Evolutionary conservation across 176 grass and related monocot species (phyloP).

Genomic region (Triticum dicoccoides): DNA sequence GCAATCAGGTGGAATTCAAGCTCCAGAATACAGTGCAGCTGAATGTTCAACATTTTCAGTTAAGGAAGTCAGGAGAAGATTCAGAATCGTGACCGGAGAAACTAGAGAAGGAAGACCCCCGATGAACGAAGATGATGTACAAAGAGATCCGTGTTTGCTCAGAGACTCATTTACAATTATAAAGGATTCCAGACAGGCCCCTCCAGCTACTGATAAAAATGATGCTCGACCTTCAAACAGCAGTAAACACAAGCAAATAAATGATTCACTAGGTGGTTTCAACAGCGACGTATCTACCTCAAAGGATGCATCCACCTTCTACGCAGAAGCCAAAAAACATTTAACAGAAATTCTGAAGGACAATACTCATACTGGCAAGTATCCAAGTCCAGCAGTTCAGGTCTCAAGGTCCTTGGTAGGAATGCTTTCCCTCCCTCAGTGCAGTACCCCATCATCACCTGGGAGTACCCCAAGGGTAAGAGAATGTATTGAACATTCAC

Average conservation of each 20-base stretch:
- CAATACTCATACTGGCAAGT: slow-evolving; percentile 35
- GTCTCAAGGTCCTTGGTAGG: slow-evolving; percentile 60
- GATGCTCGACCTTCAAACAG: neutral
- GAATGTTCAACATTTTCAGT: slow-evolving; percentile 72
- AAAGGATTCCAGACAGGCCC: slow-evolving; percentile 11
- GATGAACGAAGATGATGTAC: slow-evolving; percentile 15
- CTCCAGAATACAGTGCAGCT: slow-evolving; percentile 36
- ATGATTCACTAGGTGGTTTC: neutral
- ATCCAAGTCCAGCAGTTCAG: slow-evolving; percentile 29
- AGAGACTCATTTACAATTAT: slow-evolving; percentile 43
- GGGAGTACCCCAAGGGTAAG: slow-evolving; percentile 25
- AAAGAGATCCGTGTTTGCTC: slow-evolving; percentile 27
- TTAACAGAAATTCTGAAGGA: slow-evolving; percentile 60
- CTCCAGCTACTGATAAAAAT: neutral
- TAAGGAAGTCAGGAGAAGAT: slow-evolving; percentile 73
- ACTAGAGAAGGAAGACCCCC: slow-evolving; percentile 39
- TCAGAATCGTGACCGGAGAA: slow-evolving; percentile 53
- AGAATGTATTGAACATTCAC: slow-evolving; percentile 33
- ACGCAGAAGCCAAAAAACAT: slow-evolving; percentile 85
- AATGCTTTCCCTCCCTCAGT: slow-evolving; percentile 61
- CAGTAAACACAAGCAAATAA: slow-evolving; percentile 26
- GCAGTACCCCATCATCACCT: slow-evolving; percentile 35
- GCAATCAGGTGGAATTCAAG: slow-evolving; percentile 1
- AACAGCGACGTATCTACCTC: slow-evolving; percentile 18
- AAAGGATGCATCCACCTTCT: slow-evolving; percentile 55